These are phyloP conservation scores for Euphorbia tirucalli DNA, from an alignment of 345 rosid genomes.

Conservation along the genomic window DNA sequence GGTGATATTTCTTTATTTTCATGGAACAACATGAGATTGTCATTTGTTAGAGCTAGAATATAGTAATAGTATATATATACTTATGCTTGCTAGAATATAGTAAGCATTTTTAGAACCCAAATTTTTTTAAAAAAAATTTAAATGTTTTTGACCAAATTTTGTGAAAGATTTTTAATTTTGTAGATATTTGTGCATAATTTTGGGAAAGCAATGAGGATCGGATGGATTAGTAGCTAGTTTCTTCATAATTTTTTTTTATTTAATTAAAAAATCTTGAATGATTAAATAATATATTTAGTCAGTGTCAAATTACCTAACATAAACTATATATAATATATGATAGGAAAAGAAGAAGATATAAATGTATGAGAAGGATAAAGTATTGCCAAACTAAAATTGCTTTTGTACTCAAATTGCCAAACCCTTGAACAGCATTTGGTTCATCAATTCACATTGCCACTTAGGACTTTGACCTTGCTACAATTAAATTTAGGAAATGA, in stretches of 20 bases:
- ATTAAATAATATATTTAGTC: constrained; percentile 8
- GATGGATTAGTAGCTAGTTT: not conserved
- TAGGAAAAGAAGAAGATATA: constrained; percentile 21
- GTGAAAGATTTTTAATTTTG: not conserved
- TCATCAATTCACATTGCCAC: not conserved
- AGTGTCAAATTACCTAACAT: constrained; percentile 35
- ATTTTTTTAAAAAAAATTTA: too few species aligned
- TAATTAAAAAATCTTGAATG: not conserved
- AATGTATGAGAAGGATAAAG: constrained; percentile 33
- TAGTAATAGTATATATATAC: too few species aligned
- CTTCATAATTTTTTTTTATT: not conserved
- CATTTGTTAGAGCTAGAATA: not conserved
- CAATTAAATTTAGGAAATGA: not conserved
- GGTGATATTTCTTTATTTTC: not conserved
- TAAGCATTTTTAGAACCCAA: too few species aligned
- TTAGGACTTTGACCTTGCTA: not conserved
- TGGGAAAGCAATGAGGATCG: constrained; percentile 3
- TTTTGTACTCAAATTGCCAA: constrained; percentile 2
- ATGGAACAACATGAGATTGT: not conserved
- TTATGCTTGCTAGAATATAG: too few species aligned
- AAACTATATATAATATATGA: constrained; percentile 5
- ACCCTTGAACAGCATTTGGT: not conserved
- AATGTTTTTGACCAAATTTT: too few species aligned
- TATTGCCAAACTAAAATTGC: constrained; percentile 29
- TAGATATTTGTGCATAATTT: not conserved